Evolutionary conservation across 495 filamentous ascomycete species (phyloP).

Genomic region (Penicillium nucicola): DNA sequence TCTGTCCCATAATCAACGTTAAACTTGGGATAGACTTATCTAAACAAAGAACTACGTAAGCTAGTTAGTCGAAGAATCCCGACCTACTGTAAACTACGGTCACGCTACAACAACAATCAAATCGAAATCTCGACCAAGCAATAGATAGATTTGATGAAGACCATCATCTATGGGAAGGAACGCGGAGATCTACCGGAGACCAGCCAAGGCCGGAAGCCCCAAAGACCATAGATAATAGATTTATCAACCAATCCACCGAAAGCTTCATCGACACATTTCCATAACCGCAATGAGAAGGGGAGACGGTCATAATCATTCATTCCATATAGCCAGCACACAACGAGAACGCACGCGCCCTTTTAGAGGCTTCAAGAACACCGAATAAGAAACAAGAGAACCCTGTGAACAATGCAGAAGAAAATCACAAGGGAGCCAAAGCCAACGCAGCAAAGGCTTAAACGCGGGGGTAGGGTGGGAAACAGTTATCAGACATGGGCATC

Average conservation of each 20-base stretch:
- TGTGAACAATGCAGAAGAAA: conserved; percentile 1
- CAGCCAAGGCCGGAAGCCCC: not conserved
- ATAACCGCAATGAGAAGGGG: not conserved
- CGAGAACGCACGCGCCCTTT: not conserved
- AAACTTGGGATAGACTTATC: too few relatives aligned
- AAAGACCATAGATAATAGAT: conserved; percentile 6
- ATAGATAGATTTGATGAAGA: conserved; percentile 10
- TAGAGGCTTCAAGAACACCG: conserved; percentile 9
- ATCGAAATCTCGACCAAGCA: conserved; percentile 3
- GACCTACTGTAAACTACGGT: too few relatives aligned
- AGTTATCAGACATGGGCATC: conserved; percentile 13
- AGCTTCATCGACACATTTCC: conserved; percentile 6
- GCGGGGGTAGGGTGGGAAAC: conserved; percentile 4
- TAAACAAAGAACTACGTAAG: too few relatives aligned
- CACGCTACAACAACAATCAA: not conserved
- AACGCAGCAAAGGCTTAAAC: conserved; percentile 10
- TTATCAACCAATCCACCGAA: conserved; percentile 1
- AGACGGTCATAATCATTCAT: not conserved
- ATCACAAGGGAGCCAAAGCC: conserved; percentile 10
- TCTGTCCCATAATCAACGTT: too few relatives aligned
- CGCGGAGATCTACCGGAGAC: not conserved
- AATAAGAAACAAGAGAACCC: conserved; percentile 3
- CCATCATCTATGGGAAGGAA: conserved; percentile 4
- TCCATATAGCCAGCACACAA: conserved; percentile 1
- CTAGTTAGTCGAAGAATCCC: too few relatives aligned